phyloP scores from a whole-genome alignment of 2,329 filamentous ascomycete species.

The Fusarium sp. region DNA sequence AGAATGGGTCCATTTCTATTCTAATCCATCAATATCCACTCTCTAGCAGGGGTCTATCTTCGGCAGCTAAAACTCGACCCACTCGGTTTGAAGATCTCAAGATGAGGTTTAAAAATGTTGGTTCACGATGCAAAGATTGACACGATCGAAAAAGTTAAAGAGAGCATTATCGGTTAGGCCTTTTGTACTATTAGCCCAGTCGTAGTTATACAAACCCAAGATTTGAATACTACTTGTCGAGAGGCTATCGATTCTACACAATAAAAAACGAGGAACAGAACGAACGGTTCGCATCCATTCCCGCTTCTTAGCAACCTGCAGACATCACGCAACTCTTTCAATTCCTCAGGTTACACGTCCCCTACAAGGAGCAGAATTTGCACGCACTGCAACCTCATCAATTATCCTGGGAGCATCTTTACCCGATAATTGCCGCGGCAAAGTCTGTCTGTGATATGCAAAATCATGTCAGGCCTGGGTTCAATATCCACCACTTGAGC shows the following conservation, averaged over 20 bases:
- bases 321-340: neutral
- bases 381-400: neutral
- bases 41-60: conserved; percentile 25
- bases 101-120: neutral
- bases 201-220: neutral
- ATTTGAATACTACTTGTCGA: neutral
- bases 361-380: neutral
- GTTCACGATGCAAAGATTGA: neutral
- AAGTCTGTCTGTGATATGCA: no score
- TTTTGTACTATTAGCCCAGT: fast-evolving
- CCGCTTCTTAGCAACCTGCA: neutral
- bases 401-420: neutral
- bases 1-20: conserved; percentile 18
- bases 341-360: neutral
- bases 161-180: no score
- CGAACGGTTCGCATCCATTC: neutral
- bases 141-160: neutral
- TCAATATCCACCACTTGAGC: neutral
- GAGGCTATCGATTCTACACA: neutral
- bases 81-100: conserved; percentile 18
- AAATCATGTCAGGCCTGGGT: neutral
- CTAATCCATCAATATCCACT: conserved; percentile 17
- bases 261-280: neutral
- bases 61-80: conserved; percentile 18
- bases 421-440: neutral